A percentile compares a stretch with the other conserved stretches of the same genome.
Evolutionary conservation across 2,329 filamentous ascomycete species (phyloP).

Genomic region (Aureobasidium lini): DNA sequence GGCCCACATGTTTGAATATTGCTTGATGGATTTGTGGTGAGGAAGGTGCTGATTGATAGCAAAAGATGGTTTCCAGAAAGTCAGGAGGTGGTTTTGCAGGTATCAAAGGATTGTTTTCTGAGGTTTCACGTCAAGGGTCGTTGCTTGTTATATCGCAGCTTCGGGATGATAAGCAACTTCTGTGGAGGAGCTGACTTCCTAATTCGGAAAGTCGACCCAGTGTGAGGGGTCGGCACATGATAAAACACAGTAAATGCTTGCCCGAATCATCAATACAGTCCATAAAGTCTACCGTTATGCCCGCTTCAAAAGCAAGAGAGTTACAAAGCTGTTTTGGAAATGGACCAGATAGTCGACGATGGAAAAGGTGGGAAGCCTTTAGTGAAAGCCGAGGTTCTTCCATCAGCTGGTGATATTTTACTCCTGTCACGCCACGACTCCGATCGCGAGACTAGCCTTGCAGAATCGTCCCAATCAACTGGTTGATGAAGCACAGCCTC

Average conservation of each 20-base stretch:
- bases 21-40: neutral
- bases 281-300: neutral
- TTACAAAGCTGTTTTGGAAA: neutral
- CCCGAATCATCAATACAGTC: neutral
- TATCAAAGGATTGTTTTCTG: neutral
- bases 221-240: neutral
- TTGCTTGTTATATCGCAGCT: constrained; percentile 1
- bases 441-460: neutral
- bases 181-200: neutral
- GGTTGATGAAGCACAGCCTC: neutral
- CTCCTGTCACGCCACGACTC: constrained; percentile 1
- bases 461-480: neutral
- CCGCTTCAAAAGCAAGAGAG: neutral
- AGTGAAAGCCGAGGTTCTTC: neutral
- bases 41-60: neutral
- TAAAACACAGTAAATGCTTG: neutral
- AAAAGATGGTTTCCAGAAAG: neutral
- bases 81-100: neutral
- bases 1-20: neutral
- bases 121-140: neutral
- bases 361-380: neutral
- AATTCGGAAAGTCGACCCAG: neutral
- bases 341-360: neutral
- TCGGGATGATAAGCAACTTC: neutral
- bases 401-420: neutral